A percentile compares a stretch with the other conserved stretches of the same genome.
Conservation (phyloP, 225 moss, liverwort and hornwort genomes). For the Asterella californica region DNA sequence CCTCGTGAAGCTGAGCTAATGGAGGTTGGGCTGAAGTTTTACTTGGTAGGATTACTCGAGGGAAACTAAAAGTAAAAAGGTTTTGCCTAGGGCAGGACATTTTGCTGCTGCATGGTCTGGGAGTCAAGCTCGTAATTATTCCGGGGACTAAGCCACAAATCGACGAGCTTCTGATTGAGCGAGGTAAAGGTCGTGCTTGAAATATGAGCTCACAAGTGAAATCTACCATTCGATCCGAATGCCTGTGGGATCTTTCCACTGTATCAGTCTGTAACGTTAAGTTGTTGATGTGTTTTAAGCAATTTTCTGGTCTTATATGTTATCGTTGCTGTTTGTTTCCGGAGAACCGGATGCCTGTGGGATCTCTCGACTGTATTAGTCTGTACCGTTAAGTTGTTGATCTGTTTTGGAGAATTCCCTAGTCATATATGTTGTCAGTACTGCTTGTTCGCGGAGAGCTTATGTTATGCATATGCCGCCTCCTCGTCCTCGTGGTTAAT, state of each 20-base stretch:
- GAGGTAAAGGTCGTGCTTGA: conserved; percentile 42
- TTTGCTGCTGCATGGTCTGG: conserved; percentile 75
- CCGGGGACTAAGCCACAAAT: conserved; percentile 86
- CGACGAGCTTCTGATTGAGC: conserved; percentile 67
- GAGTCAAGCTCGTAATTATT: conserved; percentile 76
- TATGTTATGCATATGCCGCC: background rate
- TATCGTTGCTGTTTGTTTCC: no score
- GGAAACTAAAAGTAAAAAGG: background rate
- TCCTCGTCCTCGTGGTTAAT: background rate
- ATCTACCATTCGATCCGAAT: no score
- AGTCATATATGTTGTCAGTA: no score
- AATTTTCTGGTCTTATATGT: no score
- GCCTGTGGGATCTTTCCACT: background rate
- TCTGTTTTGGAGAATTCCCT: no score
- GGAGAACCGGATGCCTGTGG: background rate
- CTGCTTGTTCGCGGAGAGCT: background rate
- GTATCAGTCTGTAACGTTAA: no score
- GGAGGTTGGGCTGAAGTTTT: background rate
- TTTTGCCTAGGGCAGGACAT: conserved; percentile 50
- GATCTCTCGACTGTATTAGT: no score
- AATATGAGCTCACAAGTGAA: background rate
- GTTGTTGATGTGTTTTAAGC: background rate
- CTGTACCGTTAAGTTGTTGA: no score
- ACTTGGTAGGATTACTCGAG: no score
- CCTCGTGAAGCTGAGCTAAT: background rate